phyloP scores from a whole-genome alignment of 257 asterid genomes.

The Paraleonurus japonicus region DNA sequence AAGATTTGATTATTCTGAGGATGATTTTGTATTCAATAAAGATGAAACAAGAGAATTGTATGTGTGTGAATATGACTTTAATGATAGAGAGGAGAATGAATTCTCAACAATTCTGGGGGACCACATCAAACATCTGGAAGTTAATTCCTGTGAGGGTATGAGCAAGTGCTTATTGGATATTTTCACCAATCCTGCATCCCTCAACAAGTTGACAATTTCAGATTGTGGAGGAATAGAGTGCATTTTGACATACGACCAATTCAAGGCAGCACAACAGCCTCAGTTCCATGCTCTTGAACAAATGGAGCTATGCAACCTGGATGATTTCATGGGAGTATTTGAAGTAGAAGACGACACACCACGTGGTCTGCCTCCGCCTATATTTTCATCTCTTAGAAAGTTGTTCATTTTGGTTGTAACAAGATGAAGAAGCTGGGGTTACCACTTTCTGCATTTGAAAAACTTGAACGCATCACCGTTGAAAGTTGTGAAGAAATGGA shows the following conservation, averaged over 20 bases:
- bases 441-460: background rate
- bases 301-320: background rate
- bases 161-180: constrained; percentile 17
- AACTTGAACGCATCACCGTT: background rate
- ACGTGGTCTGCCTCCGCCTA: background rate
- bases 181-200: constrained; percentile 12
- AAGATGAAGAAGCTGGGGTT: background rate
- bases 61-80: background rate
- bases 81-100: background rate
- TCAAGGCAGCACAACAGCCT: background rate
- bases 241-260: constrained; percentile 7
- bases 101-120: background rate
- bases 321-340: constrained; percentile 11
- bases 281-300: background rate
- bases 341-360: background rate
- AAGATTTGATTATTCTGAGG: background rate
- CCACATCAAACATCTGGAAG: background rate
- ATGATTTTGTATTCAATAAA: too few relatives aligned
- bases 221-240: background rate
- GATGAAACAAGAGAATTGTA: background rate
- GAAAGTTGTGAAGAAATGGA: background rate
- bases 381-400: background rate
- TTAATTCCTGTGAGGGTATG: background rate
- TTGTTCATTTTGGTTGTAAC: background rate
- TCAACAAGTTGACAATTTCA: background rate